Percentiles rank a stretch among this genome's conserved stretches.
Conservation (phyloP, 441 rosid genomes). For the Eutrema salsugineum region DNA sequence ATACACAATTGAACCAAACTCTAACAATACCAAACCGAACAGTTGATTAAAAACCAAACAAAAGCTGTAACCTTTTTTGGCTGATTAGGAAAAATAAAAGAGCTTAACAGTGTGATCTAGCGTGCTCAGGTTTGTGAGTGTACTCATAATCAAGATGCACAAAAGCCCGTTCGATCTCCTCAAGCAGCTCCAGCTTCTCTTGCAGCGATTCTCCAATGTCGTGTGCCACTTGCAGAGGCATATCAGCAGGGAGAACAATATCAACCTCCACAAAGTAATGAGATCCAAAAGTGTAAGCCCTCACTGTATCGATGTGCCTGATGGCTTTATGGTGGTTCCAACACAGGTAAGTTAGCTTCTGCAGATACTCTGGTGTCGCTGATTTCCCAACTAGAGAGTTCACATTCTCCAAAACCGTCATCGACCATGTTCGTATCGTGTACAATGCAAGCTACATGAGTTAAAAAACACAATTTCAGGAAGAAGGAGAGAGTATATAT, state of each 20-base stretch:
- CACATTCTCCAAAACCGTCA: conserved; percentile 89
- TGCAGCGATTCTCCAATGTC: conserved; percentile 88
- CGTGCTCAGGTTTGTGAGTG: conserved; percentile 93
- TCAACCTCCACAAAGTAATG: conserved; percentile 97
- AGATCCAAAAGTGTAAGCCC: conserved; percentile 95
- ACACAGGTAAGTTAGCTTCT: conserved; percentile 85
- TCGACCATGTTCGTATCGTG: conserved; percentile 94
- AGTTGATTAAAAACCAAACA: too few relatives aligned
- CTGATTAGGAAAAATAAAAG: background rate
- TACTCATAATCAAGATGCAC: conserved; percentile 95
- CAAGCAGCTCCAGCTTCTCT: conserved; percentile 80
- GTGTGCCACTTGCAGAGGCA: conserved; percentile 89
- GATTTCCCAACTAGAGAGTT: conserved; percentile 84
- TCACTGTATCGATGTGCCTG: conserved; percentile 84
- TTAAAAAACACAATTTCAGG: background rate
- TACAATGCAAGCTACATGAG: conserved; percentile 75
- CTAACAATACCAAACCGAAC: too few relatives aligned
- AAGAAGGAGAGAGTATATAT: background rate
- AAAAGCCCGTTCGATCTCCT: conserved; percentile 88
- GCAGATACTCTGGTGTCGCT: conserved; percentile 81
- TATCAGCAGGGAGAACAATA: conserved; percentile 77
- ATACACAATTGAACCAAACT: too few relatives aligned
- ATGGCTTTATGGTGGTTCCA: conserved; percentile 94
- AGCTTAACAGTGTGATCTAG: conserved; percentile 44
- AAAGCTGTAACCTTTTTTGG: too few relatives aligned